A percentile compares a stretch with the other conserved stretches of the same genome.
Conservation (phyloP, 1,139 yeast species). For the Geotrichum phurueaensis region DNA sequence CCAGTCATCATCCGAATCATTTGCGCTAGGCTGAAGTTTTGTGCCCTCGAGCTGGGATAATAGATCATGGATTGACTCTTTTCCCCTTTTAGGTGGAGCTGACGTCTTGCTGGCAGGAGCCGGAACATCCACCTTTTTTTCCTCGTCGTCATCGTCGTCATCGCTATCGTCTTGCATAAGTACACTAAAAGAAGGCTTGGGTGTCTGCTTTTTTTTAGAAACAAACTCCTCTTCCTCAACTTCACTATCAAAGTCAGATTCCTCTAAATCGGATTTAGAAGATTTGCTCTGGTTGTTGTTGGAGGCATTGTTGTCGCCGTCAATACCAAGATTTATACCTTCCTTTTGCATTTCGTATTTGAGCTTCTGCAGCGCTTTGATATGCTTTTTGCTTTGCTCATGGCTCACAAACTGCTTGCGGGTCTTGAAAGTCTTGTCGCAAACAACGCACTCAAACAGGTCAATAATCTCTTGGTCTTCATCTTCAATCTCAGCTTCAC, state of each 20-base stretch:
- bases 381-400: conserved; percentile 71
- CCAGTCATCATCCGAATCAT: conserved; percentile 13
- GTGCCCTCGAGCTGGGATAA: conserved; percentile 5
- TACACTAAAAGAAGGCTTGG: conserved; percentile 11
- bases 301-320: neutral
- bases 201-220: neutral
- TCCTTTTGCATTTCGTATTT: conserved; percentile 78
- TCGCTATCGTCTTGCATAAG: conserved; percentile 11
- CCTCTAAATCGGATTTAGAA: neutral
- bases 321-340: conserved; percentile 58
- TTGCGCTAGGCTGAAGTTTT: neutral
- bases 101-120: neutral
- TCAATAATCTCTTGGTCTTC: conserved; percentile 42
- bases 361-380: conserved; percentile 54
- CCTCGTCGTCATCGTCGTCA: neutral
- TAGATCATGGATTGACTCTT: conserved; percentile 12
- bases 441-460: conserved; percentile 74
- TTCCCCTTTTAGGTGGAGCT: neutral
- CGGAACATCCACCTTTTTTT: neutral
- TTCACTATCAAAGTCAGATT: neutral
- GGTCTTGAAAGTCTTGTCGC: conserved; percentile 76
- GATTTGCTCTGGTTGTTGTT: neutral
- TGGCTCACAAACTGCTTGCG: conserved; percentile 73
- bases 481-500: conserved; percentile 22
- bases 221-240: neutral